Percentiles rank a stretch among this genome's conserved stretches.
phyloP scores from a whole-genome alignment of 129 eudicot species.

The Flaveria trinervia region DNA sequence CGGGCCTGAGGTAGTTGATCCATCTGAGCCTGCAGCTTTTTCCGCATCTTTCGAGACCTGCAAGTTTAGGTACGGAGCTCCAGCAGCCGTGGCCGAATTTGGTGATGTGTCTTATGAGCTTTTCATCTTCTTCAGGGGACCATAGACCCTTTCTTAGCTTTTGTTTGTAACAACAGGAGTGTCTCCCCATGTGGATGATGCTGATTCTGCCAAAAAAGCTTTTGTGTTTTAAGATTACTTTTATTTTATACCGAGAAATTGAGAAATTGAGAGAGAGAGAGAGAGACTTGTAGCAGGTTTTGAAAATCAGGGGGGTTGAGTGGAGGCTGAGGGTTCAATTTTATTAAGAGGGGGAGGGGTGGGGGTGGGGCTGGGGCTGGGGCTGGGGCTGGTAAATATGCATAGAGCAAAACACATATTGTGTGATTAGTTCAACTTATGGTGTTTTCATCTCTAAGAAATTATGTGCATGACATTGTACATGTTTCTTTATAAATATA shows the following conservation, averaged over 20 bases:
- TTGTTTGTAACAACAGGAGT: constrained; percentile 95
- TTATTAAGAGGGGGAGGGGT: neutral
- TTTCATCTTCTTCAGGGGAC: constrained; percentile 99
- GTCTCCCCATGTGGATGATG: constrained; percentile 82
- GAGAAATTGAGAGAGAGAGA: constrained; percentile 21
- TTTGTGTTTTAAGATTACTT: constrained; percentile 31
- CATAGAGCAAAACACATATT: neutral
- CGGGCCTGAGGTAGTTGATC: constrained; percentile 93
- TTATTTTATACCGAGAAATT: constrained; percentile 20
- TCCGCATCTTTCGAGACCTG: constrained; percentile 95
- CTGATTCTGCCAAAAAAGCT: constrained; percentile 4
- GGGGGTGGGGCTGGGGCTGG: neutral
- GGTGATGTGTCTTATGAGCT: constrained; percentile 76
- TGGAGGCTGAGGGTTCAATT: constrained; percentile 60
- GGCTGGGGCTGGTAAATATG: neutral
- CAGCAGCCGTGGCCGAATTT: constrained; percentile 94
- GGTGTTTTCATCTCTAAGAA: neutral
- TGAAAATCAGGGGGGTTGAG: constrained; percentile 61
- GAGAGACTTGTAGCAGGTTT: constrained; percentile 43
- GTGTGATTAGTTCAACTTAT: too few relatives aligned
- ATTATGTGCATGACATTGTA: neutral
- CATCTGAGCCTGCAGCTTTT: constrained; percentile 90
- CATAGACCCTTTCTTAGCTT: constrained; percentile 92
- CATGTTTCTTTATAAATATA: neutral
- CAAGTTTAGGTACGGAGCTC: constrained; percentile 98